These are phyloP conservation scores for Penicillium goetzii DNA, from an alignment of 495 filamentous ascomycete genomes.

Conservation along the genomic window DNA sequence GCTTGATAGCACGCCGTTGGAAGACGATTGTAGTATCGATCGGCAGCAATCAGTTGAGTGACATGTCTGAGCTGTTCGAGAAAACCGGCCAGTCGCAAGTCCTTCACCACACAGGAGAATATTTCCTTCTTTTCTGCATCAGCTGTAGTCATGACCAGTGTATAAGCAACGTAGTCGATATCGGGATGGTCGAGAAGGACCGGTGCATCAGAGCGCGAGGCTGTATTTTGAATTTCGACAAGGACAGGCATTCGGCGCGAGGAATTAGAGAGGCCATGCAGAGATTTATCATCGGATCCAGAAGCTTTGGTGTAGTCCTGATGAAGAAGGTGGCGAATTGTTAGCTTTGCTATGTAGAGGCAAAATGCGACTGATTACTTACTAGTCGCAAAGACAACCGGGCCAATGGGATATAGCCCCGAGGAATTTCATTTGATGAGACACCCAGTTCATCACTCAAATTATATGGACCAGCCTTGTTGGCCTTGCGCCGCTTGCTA, in stretches of 20 bases:
- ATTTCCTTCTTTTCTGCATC: slow-evolving; percentile 21
- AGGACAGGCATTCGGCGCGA: slow-evolving; percentile 28
- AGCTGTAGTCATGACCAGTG: slow-evolving; percentile 25
- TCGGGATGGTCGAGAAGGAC: background rate
- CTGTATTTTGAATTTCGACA: slow-evolving; percentile 14
- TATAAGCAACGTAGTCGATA: slow-evolving; percentile 14
- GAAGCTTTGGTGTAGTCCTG: slow-evolving; percentile 26
- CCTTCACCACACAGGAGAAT: slow-evolving; percentile 23
- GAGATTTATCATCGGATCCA: background rate
- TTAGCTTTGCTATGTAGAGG: slow-evolving; percentile 8
- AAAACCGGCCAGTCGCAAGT: slow-evolving; percentile 26
- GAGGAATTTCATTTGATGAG: slow-evolving; percentile 28
- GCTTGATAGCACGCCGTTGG: slow-evolving; percentile 43
- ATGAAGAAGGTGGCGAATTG: slow-evolving; percentile 11
- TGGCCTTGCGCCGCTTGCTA: slow-evolving; percentile 45
- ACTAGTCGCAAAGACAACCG: slow-evolving; percentile 41
- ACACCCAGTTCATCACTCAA: slow-evolving; percentile 27
- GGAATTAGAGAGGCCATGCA: background rate
- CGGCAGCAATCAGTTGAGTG: slow-evolving; percentile 28
- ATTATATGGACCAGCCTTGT: slow-evolving; percentile 23
- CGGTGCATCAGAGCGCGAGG: background rate
- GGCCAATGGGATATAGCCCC: slow-evolving; percentile 45
- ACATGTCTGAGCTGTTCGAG: slow-evolving; percentile 30
- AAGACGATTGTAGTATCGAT: slow-evolving; percentile 28
- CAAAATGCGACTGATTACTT: slow-evolving; percentile 19